Evolutionary conservation across 2,329 filamentous ascomycete genomes (phyloP).

Genomic region (Tolypocladium pustulatum): DNA sequence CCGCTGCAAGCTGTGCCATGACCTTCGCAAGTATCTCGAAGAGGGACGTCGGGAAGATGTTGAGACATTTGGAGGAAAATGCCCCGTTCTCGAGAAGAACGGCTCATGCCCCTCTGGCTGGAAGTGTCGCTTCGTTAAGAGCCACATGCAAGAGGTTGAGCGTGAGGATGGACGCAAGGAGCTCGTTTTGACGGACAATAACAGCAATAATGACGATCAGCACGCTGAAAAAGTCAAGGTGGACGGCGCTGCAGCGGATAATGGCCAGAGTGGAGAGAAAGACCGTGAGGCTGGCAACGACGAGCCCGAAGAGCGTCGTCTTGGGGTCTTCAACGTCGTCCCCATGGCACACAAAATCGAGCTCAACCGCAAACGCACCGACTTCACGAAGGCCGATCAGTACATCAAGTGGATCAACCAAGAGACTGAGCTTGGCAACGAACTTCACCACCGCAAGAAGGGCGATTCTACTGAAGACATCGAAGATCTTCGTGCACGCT

Average conservation of each 20-base stretch:
- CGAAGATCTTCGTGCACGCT: constrained; percentile 68
- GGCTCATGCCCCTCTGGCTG: constrained; percentile 77
- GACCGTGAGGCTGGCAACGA: constrained; percentile 17
- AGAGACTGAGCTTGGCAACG: constrained; percentile 33
- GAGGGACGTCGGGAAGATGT: constrained; percentile 76
- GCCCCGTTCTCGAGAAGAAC: constrained; percentile 68
- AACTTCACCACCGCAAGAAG: constrained; percentile 28
- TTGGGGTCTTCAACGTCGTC: constrained; percentile 67
- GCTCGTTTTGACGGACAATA: constrained; percentile 53
- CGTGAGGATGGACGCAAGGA: constrained; percentile 74
- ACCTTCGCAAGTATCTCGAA: constrained; percentile 74
- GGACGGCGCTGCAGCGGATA: not conserved
- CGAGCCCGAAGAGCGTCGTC: constrained; percentile 36
- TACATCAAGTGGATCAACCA: constrained; percentile 71
- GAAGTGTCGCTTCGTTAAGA: constrained; percentile 86
- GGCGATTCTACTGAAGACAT: constrained; percentile 32
- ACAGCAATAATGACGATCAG: constrained; percentile 16
- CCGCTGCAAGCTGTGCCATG: constrained; percentile 71
- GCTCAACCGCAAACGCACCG: constrained; percentile 60
- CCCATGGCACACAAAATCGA: constrained; percentile 59
- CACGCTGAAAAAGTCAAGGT: not conserved
- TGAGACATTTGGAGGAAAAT: constrained; percentile 63
- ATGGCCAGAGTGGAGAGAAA: constrained; percentile 17
- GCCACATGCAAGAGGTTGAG: constrained; percentile 74
- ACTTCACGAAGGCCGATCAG: constrained; percentile 62